phyloP scores from a whole-genome alignment of 208 protist genomes.

The Spongospora subterranea region DNA sequence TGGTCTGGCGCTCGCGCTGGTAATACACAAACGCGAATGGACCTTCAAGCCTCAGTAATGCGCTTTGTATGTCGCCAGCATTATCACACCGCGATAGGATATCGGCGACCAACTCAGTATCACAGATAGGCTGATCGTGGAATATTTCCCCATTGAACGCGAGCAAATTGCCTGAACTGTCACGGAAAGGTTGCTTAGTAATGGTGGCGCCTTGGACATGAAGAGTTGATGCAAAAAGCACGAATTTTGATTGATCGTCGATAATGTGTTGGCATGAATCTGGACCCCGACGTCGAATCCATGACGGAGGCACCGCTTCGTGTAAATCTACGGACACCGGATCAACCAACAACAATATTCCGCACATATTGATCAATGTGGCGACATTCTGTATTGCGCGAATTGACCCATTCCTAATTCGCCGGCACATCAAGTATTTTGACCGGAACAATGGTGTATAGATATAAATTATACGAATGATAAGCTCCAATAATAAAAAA shows the following conservation, averaged over 20 bases:
- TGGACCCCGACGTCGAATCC: background rate
- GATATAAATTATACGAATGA: too few relatives aligned
- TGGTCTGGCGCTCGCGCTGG: background rate
- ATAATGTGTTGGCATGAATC: background rate
- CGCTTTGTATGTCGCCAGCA: background rate
- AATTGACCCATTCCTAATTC: too few relatives aligned
- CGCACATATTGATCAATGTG: too few relatives aligned
- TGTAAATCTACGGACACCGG: background rate
- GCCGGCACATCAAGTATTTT: too few relatives aligned
- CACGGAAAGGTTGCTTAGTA: constrained; percentile 12
- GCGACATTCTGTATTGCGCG: too few relatives aligned
- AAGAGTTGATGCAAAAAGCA: background rate
- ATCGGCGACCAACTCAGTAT: background rate
- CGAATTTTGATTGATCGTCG: background rate
- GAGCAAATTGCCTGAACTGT: background rate
- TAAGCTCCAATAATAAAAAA: too few relatives aligned
- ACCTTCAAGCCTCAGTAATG: background rate
- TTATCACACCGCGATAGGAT: background rate
- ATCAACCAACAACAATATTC: background rate
- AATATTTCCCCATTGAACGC: constrained; percentile 57
- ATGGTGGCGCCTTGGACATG: background rate
- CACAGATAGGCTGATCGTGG: background rate
- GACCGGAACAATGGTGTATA: too few relatives aligned
- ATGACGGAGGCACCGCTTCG: background rate
- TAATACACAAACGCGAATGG: constrained; percentile 57